phyloP scores from a whole-genome alignment of 2,329 filamentous ascomycete genomes.

The Stachybotrys chlorohalonatus region DNA sequence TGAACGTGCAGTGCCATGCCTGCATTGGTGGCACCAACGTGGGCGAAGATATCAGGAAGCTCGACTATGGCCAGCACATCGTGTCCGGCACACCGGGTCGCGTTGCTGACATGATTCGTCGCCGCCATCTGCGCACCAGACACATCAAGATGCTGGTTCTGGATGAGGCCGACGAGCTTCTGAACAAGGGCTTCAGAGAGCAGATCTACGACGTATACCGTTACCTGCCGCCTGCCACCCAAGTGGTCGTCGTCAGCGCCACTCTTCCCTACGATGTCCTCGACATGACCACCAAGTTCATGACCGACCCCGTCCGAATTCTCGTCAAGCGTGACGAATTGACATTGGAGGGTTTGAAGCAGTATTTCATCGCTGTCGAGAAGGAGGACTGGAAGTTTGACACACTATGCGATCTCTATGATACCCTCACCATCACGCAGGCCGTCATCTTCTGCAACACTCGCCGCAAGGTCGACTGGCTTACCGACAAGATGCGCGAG shows the following conservation, averaged over 20 bases:
- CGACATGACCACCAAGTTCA: slow-evolving; percentile 99
- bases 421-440: slow-evolving; percentile 96
- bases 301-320: slow-evolving; percentile 95
- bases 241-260: slow-evolving; percentile 96
- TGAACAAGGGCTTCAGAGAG: slow-evolving; percentile 93
- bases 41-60: slow-evolving; percentile 93
- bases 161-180: slow-evolving; percentile 53
- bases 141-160: slow-evolving; percentile 58
- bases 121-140: slow-evolving; percentile 47
- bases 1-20: slow-evolving; percentile 98
- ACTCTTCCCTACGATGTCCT: slow-evolving; percentile 96
- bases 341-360: slow-evolving; percentile 93
- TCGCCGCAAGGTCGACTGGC: slow-evolving; percentile 96
- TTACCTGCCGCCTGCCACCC: slow-evolving; percentile 89
- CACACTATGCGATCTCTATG: slow-evolving; percentile 96
- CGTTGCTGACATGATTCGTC: slow-evolving; percentile 60
- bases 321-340: slow-evolving; percentile 98
- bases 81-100: slow-evolving; percentile 96
- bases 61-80: slow-evolving; percentile 95
- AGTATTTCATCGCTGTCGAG: slow-evolving; percentile 98
- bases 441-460: slow-evolving; percentile 99
- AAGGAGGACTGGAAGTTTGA: slow-evolving; percentile 99
- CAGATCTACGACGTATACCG: slow-evolving; percentile 99
- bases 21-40: slow-evolving; percentile 98
- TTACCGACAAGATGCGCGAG: slow-evolving; percentile 98